A percentile compares a stretch with the other conserved stretches of the same genome.
Conservation (phyloP, 2,329 filamentous ascomycete genomes). For the Calonectria pseudoturangicola region DNA sequence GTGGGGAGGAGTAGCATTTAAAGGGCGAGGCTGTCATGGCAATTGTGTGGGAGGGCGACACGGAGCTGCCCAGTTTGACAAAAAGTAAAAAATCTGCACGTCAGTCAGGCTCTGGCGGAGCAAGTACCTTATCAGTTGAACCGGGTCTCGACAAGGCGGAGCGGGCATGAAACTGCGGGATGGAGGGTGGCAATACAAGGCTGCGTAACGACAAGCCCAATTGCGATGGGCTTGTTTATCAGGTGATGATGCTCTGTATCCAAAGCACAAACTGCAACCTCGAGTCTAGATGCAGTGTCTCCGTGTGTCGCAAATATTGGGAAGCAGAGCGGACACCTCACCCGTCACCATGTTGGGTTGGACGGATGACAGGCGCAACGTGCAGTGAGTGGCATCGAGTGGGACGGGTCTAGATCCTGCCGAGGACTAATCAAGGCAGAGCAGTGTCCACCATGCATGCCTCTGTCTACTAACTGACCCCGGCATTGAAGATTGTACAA, state of each 20-base stretch:
- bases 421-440: not conserved
- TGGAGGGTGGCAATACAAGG: slow-evolving; percentile 12
- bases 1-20: slow-evolving; percentile 21
- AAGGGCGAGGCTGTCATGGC: slow-evolving; percentile 2
- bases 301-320: not conserved
- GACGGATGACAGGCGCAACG: not conserved
- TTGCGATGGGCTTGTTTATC: not conserved
- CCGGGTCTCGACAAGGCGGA: slow-evolving; percentile 7
- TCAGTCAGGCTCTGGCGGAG: slow-evolving; percentile 7
- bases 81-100: too few species aligned
- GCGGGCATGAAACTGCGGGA: not conserved
- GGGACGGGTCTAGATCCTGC: slow-evolving; percentile 4
- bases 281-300: not conserved
- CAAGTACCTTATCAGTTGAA: not conserved
- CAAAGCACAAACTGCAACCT: slow-evolving; percentile 2
- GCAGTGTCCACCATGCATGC: too few species aligned
- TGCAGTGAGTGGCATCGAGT: slow-evolving; percentile 3
- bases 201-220: not conserved
- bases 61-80: not conserved
- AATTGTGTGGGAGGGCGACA: not conserved
- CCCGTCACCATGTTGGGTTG: not conserved
- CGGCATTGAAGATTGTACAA: not conserved
- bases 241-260: not conserved
- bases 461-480: too few species aligned
- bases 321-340: not conserved